Evolutionary conservation across 768 basidiomycete genomes (phyloP).

Genomic region (Amanita exitialis): DNA sequence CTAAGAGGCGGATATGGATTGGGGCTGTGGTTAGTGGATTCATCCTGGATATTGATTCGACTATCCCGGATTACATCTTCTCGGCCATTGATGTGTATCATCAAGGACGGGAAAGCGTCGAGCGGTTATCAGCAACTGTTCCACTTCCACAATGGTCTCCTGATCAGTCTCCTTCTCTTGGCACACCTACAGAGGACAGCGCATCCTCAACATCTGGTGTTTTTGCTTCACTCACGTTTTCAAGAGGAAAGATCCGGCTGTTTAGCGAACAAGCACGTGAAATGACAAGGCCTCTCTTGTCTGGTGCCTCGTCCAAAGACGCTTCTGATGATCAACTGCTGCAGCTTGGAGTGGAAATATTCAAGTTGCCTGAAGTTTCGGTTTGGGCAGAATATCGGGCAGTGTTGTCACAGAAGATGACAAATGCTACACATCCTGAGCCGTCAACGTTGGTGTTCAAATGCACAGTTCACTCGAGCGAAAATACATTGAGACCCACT

Average conservation of each 20-base stretch:
- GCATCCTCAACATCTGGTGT: conserved; percentile 43
- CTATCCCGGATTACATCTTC: conserved; percentile 68
- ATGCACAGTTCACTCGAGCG: conserved; percentile 80
- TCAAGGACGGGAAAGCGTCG: conserved; percentile 71
- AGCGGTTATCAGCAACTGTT: conserved; percentile 45
- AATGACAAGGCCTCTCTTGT: conserved; percentile 23
- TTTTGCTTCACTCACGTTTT: conserved; percentile 62
- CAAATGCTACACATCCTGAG: conserved; percentile 22
- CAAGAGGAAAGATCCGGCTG: conserved; percentile 76
- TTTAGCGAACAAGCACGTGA: conserved; percentile 39
- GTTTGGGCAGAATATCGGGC: conserved; percentile 80
- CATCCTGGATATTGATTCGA: conserved; percentile 73
- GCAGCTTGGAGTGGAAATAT: conserved; percentile 47
- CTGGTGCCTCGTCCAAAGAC: conserved; percentile 25
- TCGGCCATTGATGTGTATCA: conserved; percentile 81
- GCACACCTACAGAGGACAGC: conserved; percentile 15
- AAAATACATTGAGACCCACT: conserved; percentile 74
- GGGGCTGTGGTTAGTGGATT: conserved; percentile 75
- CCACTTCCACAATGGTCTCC: conserved; percentile 32
- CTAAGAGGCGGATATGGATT: conserved; percentile 47
- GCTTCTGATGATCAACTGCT: conserved; percentile 43
- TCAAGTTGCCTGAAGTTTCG: conserved; percentile 67
- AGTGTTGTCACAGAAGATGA: conserved; percentile 31
- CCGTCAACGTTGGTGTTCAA: conserved; percentile 72
- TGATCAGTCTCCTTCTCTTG: conserved; percentile 10